These are phyloP conservation scores for Ceratocystis alfenasii DNA, from an alignment of 2,329 filamentous ascomycete species.

Conservation along the genomic window DNA sequence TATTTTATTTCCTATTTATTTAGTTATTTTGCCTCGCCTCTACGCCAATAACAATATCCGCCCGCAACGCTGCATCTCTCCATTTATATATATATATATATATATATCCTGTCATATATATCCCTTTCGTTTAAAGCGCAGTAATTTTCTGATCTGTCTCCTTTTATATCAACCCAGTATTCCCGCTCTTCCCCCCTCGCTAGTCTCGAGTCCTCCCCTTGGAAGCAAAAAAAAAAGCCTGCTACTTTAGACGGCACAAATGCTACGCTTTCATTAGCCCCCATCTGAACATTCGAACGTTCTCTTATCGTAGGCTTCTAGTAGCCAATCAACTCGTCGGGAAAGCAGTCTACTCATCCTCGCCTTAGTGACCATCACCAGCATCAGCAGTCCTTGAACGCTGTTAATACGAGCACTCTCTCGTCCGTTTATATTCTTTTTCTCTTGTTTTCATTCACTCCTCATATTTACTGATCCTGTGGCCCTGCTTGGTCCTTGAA, in stretches of 20 bases:
- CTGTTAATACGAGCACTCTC: background rate
- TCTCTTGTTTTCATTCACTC: background rate
- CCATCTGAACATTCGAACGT: background rate
- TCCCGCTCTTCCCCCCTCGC: background rate
- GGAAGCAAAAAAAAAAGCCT: background rate
- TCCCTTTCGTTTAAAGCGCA: background rate
- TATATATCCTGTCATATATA: conserved; percentile 8
- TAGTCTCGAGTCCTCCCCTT: background rate
- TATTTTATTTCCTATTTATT: conserved; percentile 2
- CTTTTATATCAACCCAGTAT: conserved; percentile 1
- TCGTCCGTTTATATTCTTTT: background rate
- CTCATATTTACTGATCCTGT: background rate
- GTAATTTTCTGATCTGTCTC: conserved; percentile 5
- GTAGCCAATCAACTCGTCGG: background rate
- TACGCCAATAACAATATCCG: background rate
- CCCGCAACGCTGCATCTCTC: conserved; percentile 2
- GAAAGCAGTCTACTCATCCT: background rate
- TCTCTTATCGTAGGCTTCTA: background rate
- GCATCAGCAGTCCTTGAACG: background rate
- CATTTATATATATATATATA: background rate
- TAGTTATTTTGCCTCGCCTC: background rate
- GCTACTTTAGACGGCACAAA: background rate
- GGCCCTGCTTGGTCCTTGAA: background rate
- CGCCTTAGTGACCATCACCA: background rate
- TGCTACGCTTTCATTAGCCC: background rate